A percentile compares a stretch with the other conserved stretches of the same genome.
Conservation (phyloP, 108 stramenopile species). For the Parietichytrium sp. region DNA sequence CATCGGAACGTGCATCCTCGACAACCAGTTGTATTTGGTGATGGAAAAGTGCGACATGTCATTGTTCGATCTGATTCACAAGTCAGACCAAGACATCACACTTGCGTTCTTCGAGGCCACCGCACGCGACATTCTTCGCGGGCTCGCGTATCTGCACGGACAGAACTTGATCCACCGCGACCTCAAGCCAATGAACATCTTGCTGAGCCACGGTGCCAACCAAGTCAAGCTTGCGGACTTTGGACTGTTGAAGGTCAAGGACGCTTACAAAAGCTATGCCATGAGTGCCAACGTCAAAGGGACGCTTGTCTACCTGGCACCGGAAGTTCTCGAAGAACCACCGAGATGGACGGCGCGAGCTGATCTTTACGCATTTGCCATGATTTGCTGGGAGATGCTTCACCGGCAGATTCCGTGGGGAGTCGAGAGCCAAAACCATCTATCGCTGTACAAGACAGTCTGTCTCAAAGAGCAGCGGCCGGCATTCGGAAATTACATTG, state of each 20-base stretch:
- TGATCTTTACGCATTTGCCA: not conserved
- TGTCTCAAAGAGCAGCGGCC: too few species aligned
- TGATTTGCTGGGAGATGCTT: not conserved
- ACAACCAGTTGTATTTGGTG: constrained; percentile 58
- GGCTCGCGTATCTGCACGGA: constrained; percentile 55
- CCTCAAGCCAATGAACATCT: constrained; percentile 60
- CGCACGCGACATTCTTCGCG: constrained; percentile 43
- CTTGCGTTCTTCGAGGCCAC: not conserved
- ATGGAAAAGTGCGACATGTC: constrained; percentile 57
- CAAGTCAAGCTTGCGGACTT: constrained; percentile 40
- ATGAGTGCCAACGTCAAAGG: constrained; percentile 40
- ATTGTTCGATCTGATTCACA: constrained; percentile 51
- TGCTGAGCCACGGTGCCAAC: constrained; percentile 39
- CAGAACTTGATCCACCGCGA: constrained; percentile 61
- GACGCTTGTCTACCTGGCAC: constrained; percentile 65
- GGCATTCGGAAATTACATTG: too few species aligned
- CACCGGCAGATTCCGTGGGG: not conserved
- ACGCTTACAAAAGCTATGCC: not conserved
- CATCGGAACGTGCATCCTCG: constrained; percentile 60
- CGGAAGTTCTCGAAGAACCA: constrained; percentile 51
- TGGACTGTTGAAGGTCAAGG: not conserved
- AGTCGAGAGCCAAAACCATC: too few species aligned
- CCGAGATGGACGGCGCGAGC: not conserved
- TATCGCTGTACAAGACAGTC: too few species aligned
- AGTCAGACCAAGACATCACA: constrained; percentile 41